Base-by-base conservation (phyloP, 257 asterid genomes). In the Phtheirospermum japonicum region DNA sequence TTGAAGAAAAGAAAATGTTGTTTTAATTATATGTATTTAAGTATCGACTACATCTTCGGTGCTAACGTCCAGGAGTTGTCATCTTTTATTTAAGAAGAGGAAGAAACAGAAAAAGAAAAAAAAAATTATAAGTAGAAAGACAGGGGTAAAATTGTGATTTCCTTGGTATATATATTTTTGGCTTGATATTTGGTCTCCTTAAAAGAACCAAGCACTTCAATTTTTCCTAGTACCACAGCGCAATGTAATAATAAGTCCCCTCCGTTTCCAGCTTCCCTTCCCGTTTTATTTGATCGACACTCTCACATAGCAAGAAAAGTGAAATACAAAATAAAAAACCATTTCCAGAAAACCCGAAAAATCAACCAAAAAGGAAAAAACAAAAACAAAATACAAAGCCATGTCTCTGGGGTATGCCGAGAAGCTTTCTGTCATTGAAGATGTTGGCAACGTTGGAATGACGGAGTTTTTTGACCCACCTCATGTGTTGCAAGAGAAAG, bases 371-470 rank as follows among this genome's bases (percentile, higher is more conserved):
- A 50, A 45, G 0, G 46, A 61, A 69, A 13, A 4, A 42, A 42
- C n/a, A 42, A 42, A 42, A 4, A 11, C 6, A 5, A 45, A 45
- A 45, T 5, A 50, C 51, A 36, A 43, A 60, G 72, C 75, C 69
- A 85, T 88, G 98, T 91, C 98, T 65, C 79, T 91, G 72, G 98
- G 98, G 31, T 91, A 91, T 61, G 98, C 98, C 13, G 86, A 91
- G 83, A 91, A 84, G 79, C 95, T 88, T 9, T 85, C 98, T 1
- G 75, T 63, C 77, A 88, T 82, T 17, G 98, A 91, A 75, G 98
- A 91, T 77, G 96, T 91, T 69, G 98, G 98, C 79, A 86, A 79
- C 78, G 96, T 91, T 56, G 98, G 98, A 71, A 91, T 91, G 98
- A 30, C 81, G 14, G 96, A 91, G 54, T 76, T 76, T 71, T 86